Percentiles rank a stretch among this genome's conserved stretches.
Conservation (phyloP, 148 eudicot species). For the Rhododendron griersonianum region DNA sequence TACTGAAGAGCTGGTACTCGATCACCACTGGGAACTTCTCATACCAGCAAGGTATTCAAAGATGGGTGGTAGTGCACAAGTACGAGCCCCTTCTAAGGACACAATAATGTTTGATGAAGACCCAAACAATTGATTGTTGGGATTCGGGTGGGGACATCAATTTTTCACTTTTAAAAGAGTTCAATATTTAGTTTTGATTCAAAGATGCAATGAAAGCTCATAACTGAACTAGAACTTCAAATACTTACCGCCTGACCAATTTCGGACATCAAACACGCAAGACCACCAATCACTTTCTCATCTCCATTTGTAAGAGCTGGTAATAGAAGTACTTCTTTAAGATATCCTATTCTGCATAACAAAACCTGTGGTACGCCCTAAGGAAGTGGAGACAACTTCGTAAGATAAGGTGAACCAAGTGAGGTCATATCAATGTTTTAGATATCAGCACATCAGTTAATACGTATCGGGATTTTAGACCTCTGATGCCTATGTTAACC, state of each 20-base stretch:
- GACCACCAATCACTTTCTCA: constrained; percentile 75
- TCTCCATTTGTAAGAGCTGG: constrained; percentile 83
- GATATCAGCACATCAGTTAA: too few species aligned
- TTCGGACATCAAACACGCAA: constrained; percentile 95
- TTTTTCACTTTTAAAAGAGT: not conserved
- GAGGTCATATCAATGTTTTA: too few species aligned
- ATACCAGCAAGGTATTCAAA: not conserved
- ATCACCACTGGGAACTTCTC: not conserved
- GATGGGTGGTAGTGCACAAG: not conserved
- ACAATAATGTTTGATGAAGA: not conserved
- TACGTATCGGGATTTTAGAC: too few species aligned
- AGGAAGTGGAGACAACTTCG: constrained; percentile 14
- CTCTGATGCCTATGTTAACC: too few species aligned
- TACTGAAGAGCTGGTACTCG: not conserved
- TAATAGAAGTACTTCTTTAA: constrained; percentile 79
- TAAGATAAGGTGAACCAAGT: not conserved
- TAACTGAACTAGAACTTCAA: not conserved
- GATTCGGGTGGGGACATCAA: not conserved
- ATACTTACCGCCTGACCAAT: constrained; percentile 96
- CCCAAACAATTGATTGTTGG: not conserved
- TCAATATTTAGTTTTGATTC: not conserved
- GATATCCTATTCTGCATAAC: constrained; percentile 62
- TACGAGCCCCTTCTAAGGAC: not conserved
- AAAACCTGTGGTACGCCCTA: constrained; percentile 88
- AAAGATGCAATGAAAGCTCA: not conserved